phyloP scores from a whole-genome alignment of 306 rosid species.

The Albizia julibrissin region DNA sequence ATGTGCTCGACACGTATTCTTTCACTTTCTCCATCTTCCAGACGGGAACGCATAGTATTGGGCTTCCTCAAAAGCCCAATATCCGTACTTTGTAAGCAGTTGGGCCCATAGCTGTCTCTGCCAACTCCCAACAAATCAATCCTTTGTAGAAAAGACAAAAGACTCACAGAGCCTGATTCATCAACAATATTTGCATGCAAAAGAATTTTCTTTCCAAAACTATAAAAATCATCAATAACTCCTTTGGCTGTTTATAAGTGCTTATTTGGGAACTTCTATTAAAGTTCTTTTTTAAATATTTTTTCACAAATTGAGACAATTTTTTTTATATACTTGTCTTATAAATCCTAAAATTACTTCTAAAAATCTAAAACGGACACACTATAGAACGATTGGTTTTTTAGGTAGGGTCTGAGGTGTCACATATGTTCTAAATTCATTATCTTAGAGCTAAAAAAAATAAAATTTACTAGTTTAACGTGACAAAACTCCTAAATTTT shows the following conservation, averaged over 20 bases:
- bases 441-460: neutral
- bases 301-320: no score
- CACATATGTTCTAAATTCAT: neutral
- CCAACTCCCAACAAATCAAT: conserved; percentile 5
- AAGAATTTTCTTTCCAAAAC: neutral
- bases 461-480: neutral
- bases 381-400: neutral
- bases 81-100: neutral
- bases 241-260: neutral
- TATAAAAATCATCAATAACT: neutral
- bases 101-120: neutral
- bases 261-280: no score
- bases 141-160: neutral
- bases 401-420: neutral
- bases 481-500: neutral
- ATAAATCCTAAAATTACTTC: no score
- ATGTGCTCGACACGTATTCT: conserved; percentile 46
- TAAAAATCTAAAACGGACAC: no score
- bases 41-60: neutral
- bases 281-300: no score
- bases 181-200: neutral
- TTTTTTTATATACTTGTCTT: accelerated
- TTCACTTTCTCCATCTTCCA: neutral
- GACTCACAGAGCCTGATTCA: neutral
- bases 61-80: neutral